A percentile compares a stretch with the other conserved stretches of the same genome.
These are phyloP conservation scores for Dactylonectria macrodidyma DNA, from an alignment of 2,329 filamentous ascomycete species.

Conservation along the genomic window DNA sequence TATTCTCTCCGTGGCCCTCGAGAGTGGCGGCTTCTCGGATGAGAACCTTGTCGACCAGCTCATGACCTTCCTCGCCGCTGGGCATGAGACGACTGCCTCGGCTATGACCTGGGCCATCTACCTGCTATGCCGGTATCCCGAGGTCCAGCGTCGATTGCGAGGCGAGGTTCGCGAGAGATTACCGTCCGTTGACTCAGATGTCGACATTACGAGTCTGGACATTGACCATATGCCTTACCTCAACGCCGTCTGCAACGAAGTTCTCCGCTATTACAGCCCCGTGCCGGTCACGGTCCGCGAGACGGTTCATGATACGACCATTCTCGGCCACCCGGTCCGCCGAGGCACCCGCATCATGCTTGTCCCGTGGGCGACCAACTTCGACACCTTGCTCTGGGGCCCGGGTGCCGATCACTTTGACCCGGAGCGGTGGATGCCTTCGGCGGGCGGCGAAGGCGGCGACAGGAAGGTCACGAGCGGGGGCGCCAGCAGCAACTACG, in stretches of 20 bases:
- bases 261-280: constrained; percentile 80
- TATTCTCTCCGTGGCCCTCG: constrained; percentile 85
- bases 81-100: constrained; percentile 84
- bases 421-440: constrained; percentile 81
- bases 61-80: constrained; percentile 90
- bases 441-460: constrained; percentile 52
- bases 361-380: constrained; percentile 78
- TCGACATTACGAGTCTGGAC: constrained; percentile 59
- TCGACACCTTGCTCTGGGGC: constrained; percentile 80
- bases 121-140: constrained; percentile 75
- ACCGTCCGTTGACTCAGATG: constrained; percentile 60
- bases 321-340: constrained; percentile 77
- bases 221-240: constrained; percentile 85
- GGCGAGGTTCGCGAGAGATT: constrained; percentile 76
- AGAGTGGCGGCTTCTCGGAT: constrained; percentile 82
- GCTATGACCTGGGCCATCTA: constrained; percentile 84
- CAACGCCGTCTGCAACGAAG: constrained; percentile 83
- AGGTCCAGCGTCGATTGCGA: constrained; percentile 77
- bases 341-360: constrained; percentile 80
- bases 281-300: constrained; percentile 80
- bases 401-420: constrained; percentile 81
- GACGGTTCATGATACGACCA: constrained; percentile 74
- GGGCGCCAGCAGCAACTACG: constrained; percentile 82
- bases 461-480: constrained; percentile 70
- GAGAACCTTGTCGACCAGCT: constrained; percentile 89